These are phyloP conservation scores for Collybia sordida DNA, from an alignment of 768 basidiomycete genomes.

Conservation along the genomic window DNA sequence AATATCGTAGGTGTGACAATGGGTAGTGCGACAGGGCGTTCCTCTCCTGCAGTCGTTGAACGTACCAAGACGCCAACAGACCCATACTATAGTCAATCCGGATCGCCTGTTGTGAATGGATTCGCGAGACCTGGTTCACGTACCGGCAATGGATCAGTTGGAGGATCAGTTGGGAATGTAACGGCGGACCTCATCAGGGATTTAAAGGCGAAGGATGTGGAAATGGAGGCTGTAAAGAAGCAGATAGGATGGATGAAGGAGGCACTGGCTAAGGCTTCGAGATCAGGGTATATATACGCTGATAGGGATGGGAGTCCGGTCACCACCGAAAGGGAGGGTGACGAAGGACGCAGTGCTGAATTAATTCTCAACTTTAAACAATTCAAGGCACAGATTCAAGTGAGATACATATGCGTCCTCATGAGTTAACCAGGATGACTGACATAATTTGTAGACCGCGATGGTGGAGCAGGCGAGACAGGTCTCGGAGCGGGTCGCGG, in stretches of 20 bases:
- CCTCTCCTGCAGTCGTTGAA: constrained; percentile 46
- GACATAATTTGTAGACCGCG: constrained; percentile 47
- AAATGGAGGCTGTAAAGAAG: constrained; percentile 73
- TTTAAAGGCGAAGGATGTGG: constrained; percentile 78
- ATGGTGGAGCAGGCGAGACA: constrained; percentile 74
- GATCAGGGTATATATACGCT: constrained; percentile 73
- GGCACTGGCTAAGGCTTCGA: constrained; percentile 71
- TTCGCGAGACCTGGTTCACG: constrained; percentile 43
- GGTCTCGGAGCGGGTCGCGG: constrained; percentile 74
- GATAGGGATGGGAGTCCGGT: constrained; percentile 34
- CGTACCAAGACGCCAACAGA: constrained; percentile 54
- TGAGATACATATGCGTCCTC: constrained; percentile 31
- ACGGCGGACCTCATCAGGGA: constrained; percentile 78
- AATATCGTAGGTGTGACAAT: constrained; percentile 58
- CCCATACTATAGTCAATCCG: constrained; percentile 49
- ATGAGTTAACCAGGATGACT: background rate
- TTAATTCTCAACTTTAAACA: constrained; percentile 84
- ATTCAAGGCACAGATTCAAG: constrained; percentile 85
- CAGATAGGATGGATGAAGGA: constrained; percentile 87
- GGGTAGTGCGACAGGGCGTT: constrained; percentile 37
- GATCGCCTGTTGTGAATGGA: constrained; percentile 51
- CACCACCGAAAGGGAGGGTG: constrained; percentile 32
- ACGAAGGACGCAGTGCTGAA: constrained; percentile 59
- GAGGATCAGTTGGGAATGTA: constrained; percentile 62
- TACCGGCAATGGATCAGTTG: constrained; percentile 50